Evolutionary conservation across 2,329 filamentous ascomycete genomes (phyloP).

Genomic region (Trichoderma koningiopsis): DNA sequence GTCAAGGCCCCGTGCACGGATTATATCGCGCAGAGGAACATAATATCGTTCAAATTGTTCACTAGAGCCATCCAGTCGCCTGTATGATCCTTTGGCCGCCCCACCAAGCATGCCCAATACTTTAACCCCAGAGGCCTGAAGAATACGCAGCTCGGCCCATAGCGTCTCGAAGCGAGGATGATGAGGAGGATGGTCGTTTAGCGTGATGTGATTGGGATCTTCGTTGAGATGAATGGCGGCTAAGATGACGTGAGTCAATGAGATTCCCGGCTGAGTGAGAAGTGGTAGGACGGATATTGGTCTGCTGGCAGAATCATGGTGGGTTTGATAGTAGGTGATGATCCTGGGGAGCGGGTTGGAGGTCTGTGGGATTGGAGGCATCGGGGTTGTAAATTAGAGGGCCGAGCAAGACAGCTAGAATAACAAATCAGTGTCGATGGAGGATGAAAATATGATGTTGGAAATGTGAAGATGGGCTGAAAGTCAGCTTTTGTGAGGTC

Average conservation of each 20-base stretch:
- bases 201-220: conserved; percentile 64
- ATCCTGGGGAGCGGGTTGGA: conserved; percentile 47
- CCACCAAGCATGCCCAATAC: conserved; percentile 88
- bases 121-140: conserved; percentile 75
- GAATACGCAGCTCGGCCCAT: conserved; percentile 74
- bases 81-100: conserved; percentile 73
- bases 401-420: too few species aligned
- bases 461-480: not conserved
- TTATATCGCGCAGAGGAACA: conserved; percentile 63
- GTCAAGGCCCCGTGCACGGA: conserved; percentile 63
- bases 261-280: conserved; percentile 49
- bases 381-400: not conserved
- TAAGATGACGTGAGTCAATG: conserved; percentile 78
- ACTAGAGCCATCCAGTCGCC: conserved; percentile 56
- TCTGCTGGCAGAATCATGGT: conserved; percentile 47
- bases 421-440: not conserved
- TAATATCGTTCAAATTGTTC: conserved; percentile 75
- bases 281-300: conserved; percentile 58
- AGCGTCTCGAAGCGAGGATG: conserved; percentile 68
- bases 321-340: conserved; percentile 58
- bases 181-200: conserved; percentile 79
- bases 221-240: conserved; percentile 84
- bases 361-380: conserved; percentile 39
- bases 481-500: not conserved
- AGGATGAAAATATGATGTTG: not conserved